Percentiles rank a stretch among this genome's conserved stretches.
These are phyloP conservation scores for Stagonosporopsis tanaceti DNA, from an alignment of 2,329 filamentous ascomycete species.

Conservation along the genomic window DNA sequence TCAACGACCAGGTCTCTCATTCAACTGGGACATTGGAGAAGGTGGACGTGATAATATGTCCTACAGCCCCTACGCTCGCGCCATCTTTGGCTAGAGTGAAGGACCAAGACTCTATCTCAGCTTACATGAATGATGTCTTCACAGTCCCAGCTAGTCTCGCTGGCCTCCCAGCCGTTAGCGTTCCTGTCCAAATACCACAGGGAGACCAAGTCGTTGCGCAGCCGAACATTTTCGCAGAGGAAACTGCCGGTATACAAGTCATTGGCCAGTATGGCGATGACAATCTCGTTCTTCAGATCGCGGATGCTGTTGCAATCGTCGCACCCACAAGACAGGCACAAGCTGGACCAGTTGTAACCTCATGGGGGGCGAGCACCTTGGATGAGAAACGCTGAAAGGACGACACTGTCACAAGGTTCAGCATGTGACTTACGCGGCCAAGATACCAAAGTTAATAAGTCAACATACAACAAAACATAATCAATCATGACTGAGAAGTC, in stretches of 20 bases:
- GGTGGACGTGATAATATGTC: constrained; percentile 87
- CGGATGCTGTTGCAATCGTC: constrained; percentile 47
- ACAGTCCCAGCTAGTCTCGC: constrained; percentile 94
- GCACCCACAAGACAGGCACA: constrained; percentile 10
- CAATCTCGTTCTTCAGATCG: constrained; percentile 66
- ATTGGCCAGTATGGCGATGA: constrained; percentile 87
- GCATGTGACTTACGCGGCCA: neutral
- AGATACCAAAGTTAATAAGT: neutral
- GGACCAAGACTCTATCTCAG: constrained; percentile 67
- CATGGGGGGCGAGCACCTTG: constrained; percentile 22
- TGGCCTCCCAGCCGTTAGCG: constrained; percentile 85
- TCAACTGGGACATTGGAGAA: constrained; percentile 61
- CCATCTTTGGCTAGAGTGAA: constrained; percentile 69
- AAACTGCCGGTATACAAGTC: constrained; percentile 72
- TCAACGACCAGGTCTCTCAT: constrained; percentile 57
- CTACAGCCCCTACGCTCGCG: constrained; percentile 81
- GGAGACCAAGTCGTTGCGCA: constrained; percentile 38
- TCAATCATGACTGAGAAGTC: neutral
- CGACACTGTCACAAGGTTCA: neutral
- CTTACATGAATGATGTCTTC: constrained; percentile 93
- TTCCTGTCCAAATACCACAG: constrained; percentile 67
- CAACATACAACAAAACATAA: neutral
- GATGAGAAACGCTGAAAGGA: neutral
- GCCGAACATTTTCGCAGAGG: constrained; percentile 22
- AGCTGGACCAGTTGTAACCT: constrained; percentile 17